A percentile compares a stretch with the other conserved stretches of the same genome.
phyloP scores from a whole-genome alignment of 2,329 filamentous ascomycete genomes.

The Ophiocordyceps camponoti-saundersi region DNA sequence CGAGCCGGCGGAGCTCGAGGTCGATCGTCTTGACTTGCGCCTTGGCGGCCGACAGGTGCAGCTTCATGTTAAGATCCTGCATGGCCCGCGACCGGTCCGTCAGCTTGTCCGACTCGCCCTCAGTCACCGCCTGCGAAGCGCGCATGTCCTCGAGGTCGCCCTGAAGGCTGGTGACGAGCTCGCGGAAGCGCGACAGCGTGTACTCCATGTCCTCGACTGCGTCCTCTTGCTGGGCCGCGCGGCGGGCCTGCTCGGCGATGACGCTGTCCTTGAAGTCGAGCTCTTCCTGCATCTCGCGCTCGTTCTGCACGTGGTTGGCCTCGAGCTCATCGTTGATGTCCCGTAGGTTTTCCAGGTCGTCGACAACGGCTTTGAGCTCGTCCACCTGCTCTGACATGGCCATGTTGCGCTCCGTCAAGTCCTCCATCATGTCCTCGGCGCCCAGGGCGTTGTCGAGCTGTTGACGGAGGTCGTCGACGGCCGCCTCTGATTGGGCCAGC shows the following conservation, averaged over 20 bases:
- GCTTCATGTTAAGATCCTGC: slow-evolving; percentile 90
- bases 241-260: slow-evolving; percentile 65
- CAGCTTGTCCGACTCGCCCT: slow-evolving; percentile 82
- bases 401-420: slow-evolving; percentile 77
- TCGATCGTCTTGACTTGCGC: slow-evolving; percentile 91
- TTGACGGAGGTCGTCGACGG: slow-evolving; percentile 71
- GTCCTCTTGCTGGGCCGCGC: slow-evolving; percentile 60
- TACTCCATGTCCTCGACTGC: slow-evolving; percentile 78
- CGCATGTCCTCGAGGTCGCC: slow-evolving; percentile 81
- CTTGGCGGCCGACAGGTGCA: slow-evolving; percentile 79
- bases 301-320: slow-evolving; percentile 78
- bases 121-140: slow-evolving; percentile 79
- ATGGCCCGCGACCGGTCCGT: slow-evolving; percentile 79
- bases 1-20: slow-evolving; percentile 68
- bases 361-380: slow-evolving; percentile 64
- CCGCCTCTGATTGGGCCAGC: slow-evolving; percentile 52
- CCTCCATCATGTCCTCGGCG: slow-evolving; percentile 87
- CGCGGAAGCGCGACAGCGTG: slow-evolving; percentile 73
- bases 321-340: slow-evolving; percentile 93
- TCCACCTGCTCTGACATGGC: slow-evolving; percentile 67
- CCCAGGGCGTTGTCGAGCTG: slow-evolving; percentile 80
- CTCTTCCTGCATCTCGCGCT: slow-evolving; percentile 88
- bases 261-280: slow-evolving; percentile 76
- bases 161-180: slow-evolving; percentile 74
- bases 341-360: slow-evolving; percentile 75